phyloP scores from a whole-genome alignment of 768 basidiomycete species.

The Tylopilus sp. region DNA sequence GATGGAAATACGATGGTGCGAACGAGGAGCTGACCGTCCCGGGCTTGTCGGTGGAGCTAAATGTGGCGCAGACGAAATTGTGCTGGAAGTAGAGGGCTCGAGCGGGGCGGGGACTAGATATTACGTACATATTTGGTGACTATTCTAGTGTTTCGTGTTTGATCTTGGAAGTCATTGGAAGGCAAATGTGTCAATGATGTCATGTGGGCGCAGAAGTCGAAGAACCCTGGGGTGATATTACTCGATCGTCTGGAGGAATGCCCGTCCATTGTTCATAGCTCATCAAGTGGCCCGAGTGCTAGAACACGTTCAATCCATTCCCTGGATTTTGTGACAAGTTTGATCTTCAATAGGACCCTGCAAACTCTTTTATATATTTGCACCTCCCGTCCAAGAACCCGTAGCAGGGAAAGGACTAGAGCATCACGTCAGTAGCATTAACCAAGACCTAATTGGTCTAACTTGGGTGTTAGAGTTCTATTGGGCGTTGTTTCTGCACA shows the following conservation, averaged over 20 bases:
- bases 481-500: too few species aligned
- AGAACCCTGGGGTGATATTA: too few species aligned
- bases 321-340: conserved; percentile 40
- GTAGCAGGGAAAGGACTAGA: too few species aligned
- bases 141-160: too few species aligned
- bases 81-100: conserved; percentile 31
- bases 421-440: conserved; percentile 39
- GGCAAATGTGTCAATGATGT: too few species aligned
- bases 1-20: conserved; percentile 39
- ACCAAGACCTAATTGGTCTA: conserved; percentile 44
- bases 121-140: too few species aligned
- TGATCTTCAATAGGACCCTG: conserved; percentile 25
- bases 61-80: conserved; percentile 31
- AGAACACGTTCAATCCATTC: conserved; percentile 45
- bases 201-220: too few species aligned
- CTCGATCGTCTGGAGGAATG: too few species aligned
- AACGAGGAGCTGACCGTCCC: conserved; percentile 42
- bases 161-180: too few species aligned
- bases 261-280: conserved; percentile 46
- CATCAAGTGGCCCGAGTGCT: conserved; percentile 32
- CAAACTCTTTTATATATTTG: conserved; percentile 32
- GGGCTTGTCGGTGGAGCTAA: conserved; percentile 41
- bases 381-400: conserved; percentile 45
- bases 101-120: too few species aligned
- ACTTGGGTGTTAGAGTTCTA: too few species aligned